Conservation (phyloP, 805 yeast genomes). For the Candida multigemmis region DNA sequence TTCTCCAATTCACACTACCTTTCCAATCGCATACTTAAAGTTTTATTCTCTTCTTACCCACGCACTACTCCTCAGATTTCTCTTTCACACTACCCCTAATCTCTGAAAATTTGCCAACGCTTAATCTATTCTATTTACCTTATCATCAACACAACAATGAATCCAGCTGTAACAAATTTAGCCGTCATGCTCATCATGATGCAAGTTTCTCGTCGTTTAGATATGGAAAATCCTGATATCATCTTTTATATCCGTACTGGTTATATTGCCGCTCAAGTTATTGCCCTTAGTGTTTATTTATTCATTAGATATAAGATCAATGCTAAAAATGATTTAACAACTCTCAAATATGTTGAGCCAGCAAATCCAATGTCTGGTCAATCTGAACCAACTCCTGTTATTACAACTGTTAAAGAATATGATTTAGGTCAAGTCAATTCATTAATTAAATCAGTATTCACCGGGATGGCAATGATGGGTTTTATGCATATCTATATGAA, state of each 20-base stretch:
- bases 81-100: not conserved
- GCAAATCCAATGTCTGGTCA: slow-evolving; percentile 74
- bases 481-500: slow-evolving; percentile 97
- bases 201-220: slow-evolving; percentile 86
- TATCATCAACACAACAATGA: slow-evolving; percentile 37
- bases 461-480: slow-evolving; percentile 93
- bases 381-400: slow-evolving; percentile 63
- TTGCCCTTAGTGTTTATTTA: slow-evolving; percentile 60
- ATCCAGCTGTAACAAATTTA: slow-evolving; percentile 81
- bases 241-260: slow-evolving; percentile 67
- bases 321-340: slow-evolving; percentile 81
- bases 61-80: not conserved
- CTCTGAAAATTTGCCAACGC: not conserved
- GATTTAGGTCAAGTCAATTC: slow-evolving; percentile 80
- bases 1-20: no score
- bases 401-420: slow-evolving; percentile 91
- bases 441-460: slow-evolving; percentile 75
- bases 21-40: no score
- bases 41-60: not conserved
- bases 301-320: slow-evolving; percentile 51
- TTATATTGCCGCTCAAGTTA: slow-evolving; percentile 56
- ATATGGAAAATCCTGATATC: slow-evolving; percentile 75
- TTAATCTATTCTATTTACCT: not conserved
- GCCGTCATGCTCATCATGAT: slow-evolving; percentile 91
- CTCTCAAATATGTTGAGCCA: slow-evolving; percentile 84